Conservation (phyloP, 352 stramenopile genomes). For the Phytophthora lateralis region DNA sequence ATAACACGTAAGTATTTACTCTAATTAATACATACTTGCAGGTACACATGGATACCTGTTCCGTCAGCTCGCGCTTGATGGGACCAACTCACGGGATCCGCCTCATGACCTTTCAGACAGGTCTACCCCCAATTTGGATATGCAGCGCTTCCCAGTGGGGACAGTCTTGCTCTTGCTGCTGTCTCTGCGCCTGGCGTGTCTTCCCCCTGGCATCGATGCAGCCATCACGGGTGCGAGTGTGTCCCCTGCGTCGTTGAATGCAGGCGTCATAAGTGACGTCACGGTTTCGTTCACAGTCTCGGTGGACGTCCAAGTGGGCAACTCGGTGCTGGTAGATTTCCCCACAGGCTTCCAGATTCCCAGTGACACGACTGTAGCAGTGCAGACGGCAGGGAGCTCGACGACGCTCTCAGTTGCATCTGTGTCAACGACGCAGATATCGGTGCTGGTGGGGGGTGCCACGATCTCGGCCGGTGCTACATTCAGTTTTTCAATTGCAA, state of each 20-base stretch:
- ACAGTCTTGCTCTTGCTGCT: slow-evolving; percentile 7
- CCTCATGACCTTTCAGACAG: slow-evolving; percentile 10
- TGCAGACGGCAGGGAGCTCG: slow-evolving; percentile 11
- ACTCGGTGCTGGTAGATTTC: slow-evolving; percentile 37
- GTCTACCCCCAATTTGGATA: slow-evolving; percentile 9
- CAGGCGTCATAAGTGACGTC: slow-evolving; percentile 26
- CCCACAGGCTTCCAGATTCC: slow-evolving; percentile 38
- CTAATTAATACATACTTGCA: no score
- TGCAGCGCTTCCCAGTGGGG: slow-evolving; percentile 3
- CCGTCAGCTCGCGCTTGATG: no score
- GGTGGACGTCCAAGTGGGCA: slow-evolving; percentile 28
- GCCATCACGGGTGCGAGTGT: slow-evolving; percentile 33
- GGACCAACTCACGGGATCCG: background rate
- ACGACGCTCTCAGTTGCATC: slow-evolving; percentile 40
- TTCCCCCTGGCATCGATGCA: slow-evolving; percentile 9
- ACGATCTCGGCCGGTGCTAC: slow-evolving; percentile 21
- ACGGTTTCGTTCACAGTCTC: slow-evolving; percentile 36
- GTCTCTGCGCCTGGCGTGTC: slow-evolving; percentile 1
- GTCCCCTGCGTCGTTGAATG: slow-evolving; percentile 24
- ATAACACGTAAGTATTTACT: no score
- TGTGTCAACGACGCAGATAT: slow-evolving; percentile 27
- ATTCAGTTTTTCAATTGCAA: slow-evolving; percentile 40
- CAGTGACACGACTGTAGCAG: slow-evolving; percentile 9
- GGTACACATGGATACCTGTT: no score
- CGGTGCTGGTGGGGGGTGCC: slow-evolving; percentile 18